Evolutionary conservation across 768 basidiomycete genomes (phyloP), one percentile per base, ranked within the genome.

Genomic region (Lactarius akahatsu): DNA sequence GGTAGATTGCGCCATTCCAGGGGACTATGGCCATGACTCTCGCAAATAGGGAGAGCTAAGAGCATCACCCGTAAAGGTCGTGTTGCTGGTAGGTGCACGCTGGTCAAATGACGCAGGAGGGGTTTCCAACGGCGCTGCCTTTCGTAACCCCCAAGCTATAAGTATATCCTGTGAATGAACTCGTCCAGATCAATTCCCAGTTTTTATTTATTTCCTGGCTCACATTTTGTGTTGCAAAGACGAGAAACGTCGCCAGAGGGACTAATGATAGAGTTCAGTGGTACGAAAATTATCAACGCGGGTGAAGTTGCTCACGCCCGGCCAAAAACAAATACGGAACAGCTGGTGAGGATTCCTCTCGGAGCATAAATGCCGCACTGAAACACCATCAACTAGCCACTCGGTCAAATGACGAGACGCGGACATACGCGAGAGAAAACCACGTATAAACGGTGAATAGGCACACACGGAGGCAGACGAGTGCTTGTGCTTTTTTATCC

Each of bases 201-300:
- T 13, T 36, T n/a, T 41, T 38, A n/a, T 38, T 45, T 57, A 58
- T 30, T 52, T 23, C n/a, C 20, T 50, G 54, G 16, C 75, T 54
- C 65, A 81, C 85, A 78, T 76, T 78, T 67, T 84, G 83, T 8
- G 78, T 75, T 36, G 81, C 85, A 70, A 86, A 83, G 6, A 85
- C 72, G 40, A 83, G 58, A 58, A 81, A 77, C 3, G 81, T 80
- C 0, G 75, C 78, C 20, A 86, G 71, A 0, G 86, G 85, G 28
- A 87, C 85, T 85, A 63, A 13, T 30, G 41, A 45, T 56, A 23
- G 10, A 28, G 36, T 57, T 56, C 63, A 63, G 60, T 11, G 63
- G 7, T 59, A 71, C 56, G 70, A 66, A 23, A 26, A 16, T 10
- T 43, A 32, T 32, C 6, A 8, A 13, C 52, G 18, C n/a, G 5